phyloP scores from a whole-genome alignment of 1,139 yeast species.

The Sugiyamaella novakii region DNA sequence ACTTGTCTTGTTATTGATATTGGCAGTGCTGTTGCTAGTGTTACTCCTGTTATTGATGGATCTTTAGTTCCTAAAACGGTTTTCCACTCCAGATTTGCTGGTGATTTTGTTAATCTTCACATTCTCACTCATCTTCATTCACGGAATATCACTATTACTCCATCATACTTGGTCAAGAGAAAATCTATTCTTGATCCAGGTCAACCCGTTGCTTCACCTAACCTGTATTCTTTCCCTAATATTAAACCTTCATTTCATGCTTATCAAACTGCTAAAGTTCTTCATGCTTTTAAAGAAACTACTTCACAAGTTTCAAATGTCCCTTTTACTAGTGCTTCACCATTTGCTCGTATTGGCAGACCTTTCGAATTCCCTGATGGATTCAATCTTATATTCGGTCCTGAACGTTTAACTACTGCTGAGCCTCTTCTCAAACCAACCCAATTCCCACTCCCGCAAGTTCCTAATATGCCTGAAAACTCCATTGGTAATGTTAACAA shows the following conservation, averaged over 20 bases:
- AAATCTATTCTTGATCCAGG: conserved; percentile 40
- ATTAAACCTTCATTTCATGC: conserved; percentile 41
- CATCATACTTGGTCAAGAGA: conserved; percentile 40
- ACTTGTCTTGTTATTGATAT: conserved; percentile 45
- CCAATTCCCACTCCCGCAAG: conserved; percentile 35
- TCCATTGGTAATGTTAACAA: conserved; percentile 4
- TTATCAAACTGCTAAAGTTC: conserved; percentile 44
- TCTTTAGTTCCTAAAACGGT: conserved; percentile 40
- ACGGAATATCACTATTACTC: conserved; percentile 37
- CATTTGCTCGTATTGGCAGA: conserved; percentile 43
- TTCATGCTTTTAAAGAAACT: conserved; percentile 67
- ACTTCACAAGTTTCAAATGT: conserved; percentile 53
- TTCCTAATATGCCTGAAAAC: conserved; percentile 35
- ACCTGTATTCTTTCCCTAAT: conserved; percentile 38
- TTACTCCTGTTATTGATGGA: conserved; percentile 94
- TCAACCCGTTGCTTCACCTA: conserved; percentile 44
- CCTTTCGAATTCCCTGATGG: conserved; percentile 86
- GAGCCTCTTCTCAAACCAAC: conserved; percentile 71
- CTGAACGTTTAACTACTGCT: conserved; percentile 71
- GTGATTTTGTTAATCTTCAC: conserved; percentile 47
- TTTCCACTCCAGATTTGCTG: conserved; percentile 45
- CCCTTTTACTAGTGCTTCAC: conserved; percentile 42
- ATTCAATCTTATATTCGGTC: conserved; percentile 55
- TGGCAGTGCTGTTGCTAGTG: conserved; percentile 53
- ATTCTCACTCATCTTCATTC: conserved; percentile 38